These are phyloP conservation scores for Leishmania guyanensis DNA, from an alignment of 208 protist species.

Conservation along the genomic window DNA sequence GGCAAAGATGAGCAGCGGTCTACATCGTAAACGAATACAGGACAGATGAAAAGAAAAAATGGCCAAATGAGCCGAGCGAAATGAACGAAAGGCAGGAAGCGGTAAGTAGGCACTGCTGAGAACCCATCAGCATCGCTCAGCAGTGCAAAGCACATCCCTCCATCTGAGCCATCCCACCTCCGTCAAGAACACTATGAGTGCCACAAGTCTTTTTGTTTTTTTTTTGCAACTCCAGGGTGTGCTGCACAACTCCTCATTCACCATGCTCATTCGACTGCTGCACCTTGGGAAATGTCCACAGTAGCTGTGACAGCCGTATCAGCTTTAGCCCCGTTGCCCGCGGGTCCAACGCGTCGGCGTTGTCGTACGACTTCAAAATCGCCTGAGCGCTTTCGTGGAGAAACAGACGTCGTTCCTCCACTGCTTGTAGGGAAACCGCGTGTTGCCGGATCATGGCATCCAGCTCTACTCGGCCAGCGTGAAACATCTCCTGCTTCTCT, in stretches of 20 bases:
- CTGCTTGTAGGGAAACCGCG: slow-evolving; percentile 16
- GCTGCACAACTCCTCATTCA: background rate
- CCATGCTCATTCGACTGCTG: background rate
- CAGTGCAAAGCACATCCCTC: background rate
- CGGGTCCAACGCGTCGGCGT: slow-evolving; percentile 27
- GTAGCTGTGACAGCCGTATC: slow-evolving; percentile 18
- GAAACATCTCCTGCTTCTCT: slow-evolving; percentile 22
- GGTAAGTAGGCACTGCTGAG: background rate
- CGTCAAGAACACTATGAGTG: background rate
- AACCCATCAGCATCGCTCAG: background rate
- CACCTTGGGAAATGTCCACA: slow-evolving; percentile 8
- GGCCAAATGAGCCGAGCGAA: background rate
- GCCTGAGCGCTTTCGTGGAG: slow-evolving; percentile 17
- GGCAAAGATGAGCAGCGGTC: background rate
- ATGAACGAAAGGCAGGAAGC: background rate
- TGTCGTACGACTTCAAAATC: slow-evolving; percentile 9
- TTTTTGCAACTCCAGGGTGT: background rate
- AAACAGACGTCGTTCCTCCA: slow-evolving; percentile 19
- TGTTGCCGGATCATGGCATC: slow-evolving; percentile 37
- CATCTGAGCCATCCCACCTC: background rate
- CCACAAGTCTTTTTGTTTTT: background rate
- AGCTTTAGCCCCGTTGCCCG: slow-evolving; percentile 18
- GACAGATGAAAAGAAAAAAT: background rate
- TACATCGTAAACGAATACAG: background rate
- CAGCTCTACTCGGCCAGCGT: slow-evolving; percentile 26